Base-by-base conservation (phyloP, 805 yeast genomes). In the Candida schatavii region DNA sequence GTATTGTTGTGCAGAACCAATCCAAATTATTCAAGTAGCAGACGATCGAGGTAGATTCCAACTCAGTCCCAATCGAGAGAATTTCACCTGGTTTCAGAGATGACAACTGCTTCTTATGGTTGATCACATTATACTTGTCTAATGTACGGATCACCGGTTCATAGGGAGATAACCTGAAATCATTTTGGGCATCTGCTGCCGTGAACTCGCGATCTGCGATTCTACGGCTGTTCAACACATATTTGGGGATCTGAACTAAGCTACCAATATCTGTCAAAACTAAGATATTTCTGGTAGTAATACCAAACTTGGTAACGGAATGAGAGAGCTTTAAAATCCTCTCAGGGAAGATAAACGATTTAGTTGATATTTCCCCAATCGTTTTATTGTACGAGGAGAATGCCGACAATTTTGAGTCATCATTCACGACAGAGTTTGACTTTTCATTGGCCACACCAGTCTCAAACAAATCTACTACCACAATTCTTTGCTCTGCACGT, bases 31-130 rank as follows among this genome's bases (percentile, higher is more conserved):
- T 87, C 35, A 80, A 64, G 28, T 75, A 70, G 46, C 93, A 81
- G 0, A 86, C 76, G 15, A 87, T 71, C 2, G 84, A 72, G 0
- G 97, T 89, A 2, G 96, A 86, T 62, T 91, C 98, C 39, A 89
- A 67, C 30, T 77, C 73, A 0, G 97, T 85, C 2, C 66, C 64
- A 41, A 48, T 53, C n/a, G 60, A 50, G 40, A 70, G 51, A 4
- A 70, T 54, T 30, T 40, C 41, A 15, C 59, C 46, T 2, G 45
- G 46, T 19, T 40, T 46, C n/a, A 43, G 42, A 3, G 50, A 42
- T 11, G 47, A 43, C n/a, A 70, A 51, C 44, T 59, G 57, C 43
- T 59, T 57, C 44, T 66, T 66, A 46, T 69, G 74, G 46, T 67
- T 70, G 35, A 70, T 52, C 1, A 61, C 52, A 40, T 60, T 59